These are phyloP conservation scores for Mortierella sp. DNA, from an alignment of 371 early-diverging fungal genomes.

Conservation along the genomic window DNA sequence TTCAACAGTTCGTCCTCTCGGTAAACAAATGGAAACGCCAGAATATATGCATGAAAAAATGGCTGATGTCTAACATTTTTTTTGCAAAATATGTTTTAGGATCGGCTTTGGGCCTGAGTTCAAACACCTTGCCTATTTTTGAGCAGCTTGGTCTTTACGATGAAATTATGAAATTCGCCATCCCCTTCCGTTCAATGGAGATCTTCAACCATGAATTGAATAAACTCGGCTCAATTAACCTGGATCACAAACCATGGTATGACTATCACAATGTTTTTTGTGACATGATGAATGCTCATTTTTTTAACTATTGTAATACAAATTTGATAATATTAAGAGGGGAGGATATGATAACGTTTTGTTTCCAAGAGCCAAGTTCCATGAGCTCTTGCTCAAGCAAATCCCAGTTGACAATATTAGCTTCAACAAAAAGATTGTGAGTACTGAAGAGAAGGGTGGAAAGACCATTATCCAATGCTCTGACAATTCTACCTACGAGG, in stretches of 20 bases:
- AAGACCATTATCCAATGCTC: slow-evolving; percentile 12
- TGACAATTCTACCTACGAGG: slow-evolving; percentile 18
- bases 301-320: neutral
- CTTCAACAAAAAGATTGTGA: slow-evolving; percentile 14
- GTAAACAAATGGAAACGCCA: neutral
- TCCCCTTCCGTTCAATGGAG: neutral
- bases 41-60: neutral
- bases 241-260: neutral
- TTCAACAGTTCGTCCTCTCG: neutral
- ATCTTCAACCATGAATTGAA: neutral
- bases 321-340: neutral
- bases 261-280: neutral
- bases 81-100: neutral
- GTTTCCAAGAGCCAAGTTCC: slow-evolving; percentile 12
- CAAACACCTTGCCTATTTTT: slow-evolving; percentile 14
- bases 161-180: slow-evolving; percentile 8
- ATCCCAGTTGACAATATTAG: slow-evolving; percentile 18
- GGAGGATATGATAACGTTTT: slow-evolving; percentile 1
- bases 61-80: neutral
- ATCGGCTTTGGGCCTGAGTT: neutral
- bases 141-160: slow-evolving; percentile 2
- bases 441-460: slow-evolving; percentile 4
- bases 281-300: neutral
- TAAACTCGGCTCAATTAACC: slow-evolving; percentile 2
- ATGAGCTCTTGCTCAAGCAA: slow-evolving; percentile 12